Evolutionary conservation across 345 rosid species (phyloP).

Genomic region (Eucalyptus cloeziana): DNA sequence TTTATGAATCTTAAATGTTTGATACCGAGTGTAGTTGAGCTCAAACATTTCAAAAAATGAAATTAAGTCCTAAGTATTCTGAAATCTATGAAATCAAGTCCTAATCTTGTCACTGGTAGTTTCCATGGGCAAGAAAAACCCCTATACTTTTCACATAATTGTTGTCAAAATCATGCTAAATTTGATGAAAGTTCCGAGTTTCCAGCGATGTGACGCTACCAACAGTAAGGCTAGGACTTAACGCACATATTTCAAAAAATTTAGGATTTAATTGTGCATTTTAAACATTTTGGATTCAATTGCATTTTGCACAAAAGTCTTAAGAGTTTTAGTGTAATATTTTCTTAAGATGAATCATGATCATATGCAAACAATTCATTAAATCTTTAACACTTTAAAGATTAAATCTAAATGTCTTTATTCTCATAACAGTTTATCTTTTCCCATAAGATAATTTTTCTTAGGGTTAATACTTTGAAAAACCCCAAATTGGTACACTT

Average conservation of each 20-base stretch:
- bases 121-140: neutral
- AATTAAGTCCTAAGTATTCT: neutral
- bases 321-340: neutral
- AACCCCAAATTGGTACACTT: no score
- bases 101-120: neutral
- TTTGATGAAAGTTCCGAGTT: neutral
- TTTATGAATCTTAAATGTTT: neutral
- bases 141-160: neutral
- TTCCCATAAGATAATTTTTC: neutral
- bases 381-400: neutral
- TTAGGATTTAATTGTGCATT: neutral
- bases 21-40: neutral
- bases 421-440: neutral
- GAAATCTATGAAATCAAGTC: neutral
- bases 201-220: neutral
- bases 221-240: neutral
- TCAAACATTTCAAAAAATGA: neutral
- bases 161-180: neutral
- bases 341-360: neutral
- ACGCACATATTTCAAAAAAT: accelerated
- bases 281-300: neutral
- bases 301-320: neutral
- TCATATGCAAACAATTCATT: neutral
- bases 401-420: neutral
- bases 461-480: neutral